phyloP scores from a whole-genome alignment of 129 eudicot genomes.

The Glebionis coronaria region DNA sequence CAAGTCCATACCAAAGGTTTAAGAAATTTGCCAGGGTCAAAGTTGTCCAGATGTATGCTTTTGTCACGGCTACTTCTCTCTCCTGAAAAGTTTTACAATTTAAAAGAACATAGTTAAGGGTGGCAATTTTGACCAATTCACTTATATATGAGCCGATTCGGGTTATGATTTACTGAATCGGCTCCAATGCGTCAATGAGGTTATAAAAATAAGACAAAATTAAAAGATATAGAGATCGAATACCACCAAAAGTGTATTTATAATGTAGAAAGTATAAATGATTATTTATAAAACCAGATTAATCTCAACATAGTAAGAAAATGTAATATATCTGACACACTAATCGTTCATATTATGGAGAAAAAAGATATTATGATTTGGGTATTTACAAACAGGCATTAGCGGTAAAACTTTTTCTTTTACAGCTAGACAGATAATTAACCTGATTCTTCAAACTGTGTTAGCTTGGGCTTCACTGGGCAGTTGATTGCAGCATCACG shows the following conservation, averaged over 20 bases:
- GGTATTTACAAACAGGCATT: not conserved
- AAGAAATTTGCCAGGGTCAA: slow-evolving; percentile 43
- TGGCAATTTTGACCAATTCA: too few species aligned
- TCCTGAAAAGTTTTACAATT: slow-evolving; percentile 42
- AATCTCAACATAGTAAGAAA: not conserved
- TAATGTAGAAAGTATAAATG: not conserved
- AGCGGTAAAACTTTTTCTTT: not conserved
- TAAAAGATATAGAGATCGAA: too few species aligned
- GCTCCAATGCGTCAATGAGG: too few species aligned
- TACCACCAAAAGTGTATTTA: not conserved
- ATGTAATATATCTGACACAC: not conserved
- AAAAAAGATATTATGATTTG: not conserved
- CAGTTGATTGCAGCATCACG: slow-evolving; percentile 56
- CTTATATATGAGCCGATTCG: too few species aligned
- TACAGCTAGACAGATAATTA: slow-evolving; percentile 21
- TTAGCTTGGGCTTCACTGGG: slow-evolving; percentile 48
- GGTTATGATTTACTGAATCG: too few species aligned
- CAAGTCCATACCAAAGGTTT: slow-evolving; percentile 43
- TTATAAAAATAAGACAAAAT: not conserved
- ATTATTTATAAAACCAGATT: not conserved
- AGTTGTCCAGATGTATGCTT: slow-evolving; percentile 26
- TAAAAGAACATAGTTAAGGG: not conserved
- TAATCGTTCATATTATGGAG: not conserved
- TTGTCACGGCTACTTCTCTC: slow-evolving; percentile 25
- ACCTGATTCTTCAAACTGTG: slow-evolving; percentile 49